Base-by-base conservation (phyloP, 1,284 basidiomycete genomes). In the Puccinia polysora region DNA sequence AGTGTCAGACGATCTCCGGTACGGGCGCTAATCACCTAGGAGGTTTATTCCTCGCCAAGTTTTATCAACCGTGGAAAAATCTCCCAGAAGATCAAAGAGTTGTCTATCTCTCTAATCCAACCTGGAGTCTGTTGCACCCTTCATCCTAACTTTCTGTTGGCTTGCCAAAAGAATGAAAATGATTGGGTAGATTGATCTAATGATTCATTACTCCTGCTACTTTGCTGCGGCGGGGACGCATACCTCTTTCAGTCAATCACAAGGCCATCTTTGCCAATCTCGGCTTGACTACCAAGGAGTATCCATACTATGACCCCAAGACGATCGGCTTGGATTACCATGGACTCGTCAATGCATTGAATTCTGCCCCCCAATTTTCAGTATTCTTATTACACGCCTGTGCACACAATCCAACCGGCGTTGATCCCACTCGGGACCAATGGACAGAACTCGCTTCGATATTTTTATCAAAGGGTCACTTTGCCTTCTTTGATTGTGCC, bases 21-120 rank as follows among this genome's bases (percentile, higher is more conserved):
- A 97, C 95, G 0, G 95, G 96, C 73, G 95, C 93, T 62, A 90
- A 97, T 81, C 91, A 96, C 80, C 84, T 97, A 34, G 96, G 88
- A 34, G 92, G 88, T 0, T 82, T 91, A 58, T 97, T 98, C 83
- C 82, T 98, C 73, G 86, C 87, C 74, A 85, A 85, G 68, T 95
- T 91, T 81, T 97, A 95, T 81, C 81, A 83, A 47, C 91, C 86
- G 82, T 78, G 77, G 74, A 84, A 85, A 71, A 85, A 84, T 53
- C 81, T 84, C 63, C 43, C 73, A 2, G 65, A 75, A 64, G 76
- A 65, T 38, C 75, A 78, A 62, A 87, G 87, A 76, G 84, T 85
- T 76, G 82, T 95, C 74, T 91, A 87, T 80, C 79, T 97, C 77
- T 91, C 89, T 78, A 86, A 92, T 79, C 93, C 93, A 40, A 96